phyloP scores from a whole-genome alignment of 2,329 filamentous ascomycete species.

The Trichoderma afroharzianum region DNA sequence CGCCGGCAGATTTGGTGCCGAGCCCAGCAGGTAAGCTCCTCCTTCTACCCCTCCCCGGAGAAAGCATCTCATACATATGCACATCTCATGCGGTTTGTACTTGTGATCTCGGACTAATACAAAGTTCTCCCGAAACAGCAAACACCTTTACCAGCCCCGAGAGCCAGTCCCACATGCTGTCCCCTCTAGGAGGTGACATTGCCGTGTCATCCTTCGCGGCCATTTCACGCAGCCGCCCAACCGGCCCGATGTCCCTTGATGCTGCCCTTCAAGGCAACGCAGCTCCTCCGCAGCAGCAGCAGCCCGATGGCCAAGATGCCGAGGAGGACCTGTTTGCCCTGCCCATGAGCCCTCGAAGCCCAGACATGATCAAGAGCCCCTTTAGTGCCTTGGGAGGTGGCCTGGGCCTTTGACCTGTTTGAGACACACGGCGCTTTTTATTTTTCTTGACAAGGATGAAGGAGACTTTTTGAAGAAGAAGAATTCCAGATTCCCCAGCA shows the following conservation, averaged over 20 bases:
- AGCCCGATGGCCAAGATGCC: constrained; percentile 24
- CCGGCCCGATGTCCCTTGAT: constrained; percentile 33
- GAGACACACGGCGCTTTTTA: neutral
- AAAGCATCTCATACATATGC: neutral
- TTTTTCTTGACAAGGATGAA: neutral
- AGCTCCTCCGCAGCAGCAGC: constrained; percentile 19
- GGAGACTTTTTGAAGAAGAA: neutral
- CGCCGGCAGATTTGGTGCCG: constrained; percentile 58
- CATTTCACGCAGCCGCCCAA: constrained; percentile 25
- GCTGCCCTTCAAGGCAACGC: constrained; percentile 29
- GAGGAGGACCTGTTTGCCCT: constrained; percentile 85
- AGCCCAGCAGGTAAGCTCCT: constrained; percentile 45
- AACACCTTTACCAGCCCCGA: constrained; percentile 34
- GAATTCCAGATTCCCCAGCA: neutral
- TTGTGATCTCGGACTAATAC: constrained; percentile 2
- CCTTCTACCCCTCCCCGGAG: neutral
- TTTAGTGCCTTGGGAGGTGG: constrained; percentile 55
- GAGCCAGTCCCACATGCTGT: constrained; percentile 33
- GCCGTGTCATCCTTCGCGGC: constrained; percentile 36
- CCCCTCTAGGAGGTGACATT: constrained; percentile 32
- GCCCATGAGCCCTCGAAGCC: constrained; percentile 79
- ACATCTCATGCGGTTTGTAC: neutral
- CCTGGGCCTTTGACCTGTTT: neutral
- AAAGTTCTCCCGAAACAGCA: constrained; percentile 23
- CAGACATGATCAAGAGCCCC: constrained; percentile 79